Evolutionary conservation across 441 rosid species (phyloP), one percentile per base, ranked within the genome.

Genomic region (Adansonia grandidieri): DNA sequence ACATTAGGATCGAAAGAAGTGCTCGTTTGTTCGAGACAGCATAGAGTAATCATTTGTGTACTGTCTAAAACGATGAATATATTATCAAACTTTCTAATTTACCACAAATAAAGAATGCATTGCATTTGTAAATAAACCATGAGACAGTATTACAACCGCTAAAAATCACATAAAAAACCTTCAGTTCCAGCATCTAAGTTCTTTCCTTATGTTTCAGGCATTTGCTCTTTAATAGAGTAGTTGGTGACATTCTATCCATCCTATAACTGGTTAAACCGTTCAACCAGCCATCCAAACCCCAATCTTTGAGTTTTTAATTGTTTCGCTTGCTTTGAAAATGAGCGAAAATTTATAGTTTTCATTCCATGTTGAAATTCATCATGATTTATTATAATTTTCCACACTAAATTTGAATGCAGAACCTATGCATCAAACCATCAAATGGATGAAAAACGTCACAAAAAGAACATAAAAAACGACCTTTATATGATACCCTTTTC

Each of bases 211-310:
- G 1, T 53, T 47, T 70, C 60, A 20, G 14, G 9, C n/a, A 19
- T 67, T 70, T 13, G 5, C 2, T 19, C 56, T 68, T 37, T 0
- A 19, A 11, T 6, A 6, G 58, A 13, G 42, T 50, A 50, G 60
- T 51, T 50, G n/a, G 45, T 37, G 42, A 37, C n/a, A 54, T 71
- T 15, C 62, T 53, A 32, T 69, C 58, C 63, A 28, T 13, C 48
- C 24, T 53, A 24, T 17, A 69, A 48, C 42, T 50, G 20, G 11
- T 50, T 54, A 71, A 32, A 53, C 42, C 28, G 14, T 71, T 15
- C 62, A 71, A 72, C 4, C 17, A n/a, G 76, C 37, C 42, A n/a
- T 72, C 32, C 76, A 68, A 68, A 45, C 37, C 72, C 32, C 54
- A 56, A 54, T 73, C 7, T 19, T 71, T 28, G 62, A 15, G 74